phyloP scores from a whole-genome alignment of 2,329 filamentous ascomycete species.

The Nemania sp. region DNA sequence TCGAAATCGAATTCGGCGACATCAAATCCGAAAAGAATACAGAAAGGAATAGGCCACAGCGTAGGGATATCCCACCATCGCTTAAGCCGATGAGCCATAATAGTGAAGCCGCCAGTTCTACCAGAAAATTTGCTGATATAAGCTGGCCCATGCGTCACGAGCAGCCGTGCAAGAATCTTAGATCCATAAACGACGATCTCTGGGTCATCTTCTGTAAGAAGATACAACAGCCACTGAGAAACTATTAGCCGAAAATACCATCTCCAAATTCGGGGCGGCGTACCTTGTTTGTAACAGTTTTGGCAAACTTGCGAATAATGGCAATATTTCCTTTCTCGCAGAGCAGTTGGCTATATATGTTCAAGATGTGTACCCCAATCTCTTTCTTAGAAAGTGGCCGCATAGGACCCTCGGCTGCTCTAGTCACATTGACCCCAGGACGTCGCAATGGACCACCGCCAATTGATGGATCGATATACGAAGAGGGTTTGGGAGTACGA shows the following conservation, averaged over 20 bases:
- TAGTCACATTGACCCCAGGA: constrained; percentile 42
- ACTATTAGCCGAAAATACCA: constrained; percentile 40
- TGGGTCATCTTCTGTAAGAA: constrained; percentile 83
- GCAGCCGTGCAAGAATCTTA: constrained; percentile 80
- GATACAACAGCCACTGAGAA: constrained; percentile 81
- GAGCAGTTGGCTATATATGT: constrained; percentile 76
- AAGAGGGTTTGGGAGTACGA: constrained; percentile 54
- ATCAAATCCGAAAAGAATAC: constrained; percentile 84
- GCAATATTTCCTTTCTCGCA: constrained; percentile 70
- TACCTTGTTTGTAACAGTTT: constrained; percentile 93
- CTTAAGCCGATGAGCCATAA: constrained; percentile 80
- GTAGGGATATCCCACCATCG: constrained; percentile 86
- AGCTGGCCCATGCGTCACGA: constrained; percentile 77
- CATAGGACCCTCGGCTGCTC: constrained; percentile 38
- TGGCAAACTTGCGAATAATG: constrained; percentile 84
- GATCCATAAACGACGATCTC: constrained; percentile 79
- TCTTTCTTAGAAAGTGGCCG: constrained; percentile 64
- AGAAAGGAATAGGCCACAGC: constrained; percentile 86
- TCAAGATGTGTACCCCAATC: constrained; percentile 73
- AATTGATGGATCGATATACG: constrained; percentile 44
- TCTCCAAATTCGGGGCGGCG: constrained; percentile 36
- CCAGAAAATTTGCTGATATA: constrained; percentile 83
- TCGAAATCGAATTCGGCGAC: constrained; percentile 74
- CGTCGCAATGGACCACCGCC: constrained; percentile 47
- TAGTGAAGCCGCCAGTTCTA: constrained; percentile 84